Conservation (phyloP, 2,329 filamentous ascomycete genomes). For the Scedosporium dehoogii region DNA sequence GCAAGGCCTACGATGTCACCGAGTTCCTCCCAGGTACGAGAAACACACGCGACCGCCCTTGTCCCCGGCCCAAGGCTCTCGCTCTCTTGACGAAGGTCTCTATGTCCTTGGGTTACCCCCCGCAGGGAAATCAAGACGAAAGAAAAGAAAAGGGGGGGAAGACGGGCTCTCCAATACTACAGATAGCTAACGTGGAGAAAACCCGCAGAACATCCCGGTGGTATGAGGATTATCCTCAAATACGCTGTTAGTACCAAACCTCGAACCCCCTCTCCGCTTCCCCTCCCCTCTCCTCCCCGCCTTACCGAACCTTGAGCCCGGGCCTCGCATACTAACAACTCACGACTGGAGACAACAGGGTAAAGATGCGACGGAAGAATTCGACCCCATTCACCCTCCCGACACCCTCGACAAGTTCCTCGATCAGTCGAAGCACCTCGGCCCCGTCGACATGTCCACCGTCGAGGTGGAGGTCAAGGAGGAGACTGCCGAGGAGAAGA, state of each 20-base stretch:
- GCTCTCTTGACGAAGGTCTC: not conserved
- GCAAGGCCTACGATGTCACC: conserved; percentile 82
- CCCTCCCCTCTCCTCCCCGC: not conserved
- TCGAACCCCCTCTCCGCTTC: not conserved
- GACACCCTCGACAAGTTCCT: conserved; percentile 84
- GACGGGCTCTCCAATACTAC: not conserved
- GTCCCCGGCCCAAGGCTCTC: no score
- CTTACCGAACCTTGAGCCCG: not conserved
- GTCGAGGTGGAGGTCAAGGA: conserved; percentile 59
- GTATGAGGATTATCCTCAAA: conserved; percentile 87
- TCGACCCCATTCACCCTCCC: conserved; percentile 77
- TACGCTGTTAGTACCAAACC: conserved; percentile 53
- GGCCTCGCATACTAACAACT: no score
- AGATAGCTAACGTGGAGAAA: no score
- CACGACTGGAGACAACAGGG: conserved; percentile 33
- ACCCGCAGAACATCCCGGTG: conserved; percentile 68
- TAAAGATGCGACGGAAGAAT: conserved; percentile 88
- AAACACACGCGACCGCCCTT: not conserved
- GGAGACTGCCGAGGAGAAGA: conserved; percentile 43
- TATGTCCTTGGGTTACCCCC: not conserved
- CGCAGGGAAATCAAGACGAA: not conserved
- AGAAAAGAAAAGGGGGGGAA: not conserved
- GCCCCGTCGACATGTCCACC: conserved; percentile 79
- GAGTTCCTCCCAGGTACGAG: conserved; percentile 66
- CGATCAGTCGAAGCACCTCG: conserved; percentile 75